A percentile compares a stretch with the other conserved stretches of the same genome.
phyloP scores from a whole-genome alignment of 176 grass and related monocot genomes.

The Aegilops sharonensis region DNA sequence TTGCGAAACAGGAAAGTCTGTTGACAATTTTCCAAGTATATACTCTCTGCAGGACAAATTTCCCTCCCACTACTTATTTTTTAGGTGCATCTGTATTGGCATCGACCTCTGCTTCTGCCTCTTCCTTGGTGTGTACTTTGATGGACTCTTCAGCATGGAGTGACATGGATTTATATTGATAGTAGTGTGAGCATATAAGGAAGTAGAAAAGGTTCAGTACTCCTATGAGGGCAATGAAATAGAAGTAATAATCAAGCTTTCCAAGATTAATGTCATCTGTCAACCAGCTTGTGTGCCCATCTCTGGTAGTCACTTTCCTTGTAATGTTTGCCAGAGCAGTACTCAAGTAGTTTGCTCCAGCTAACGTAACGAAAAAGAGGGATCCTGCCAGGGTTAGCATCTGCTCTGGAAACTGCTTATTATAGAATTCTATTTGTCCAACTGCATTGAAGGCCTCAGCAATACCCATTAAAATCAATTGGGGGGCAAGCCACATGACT shows the following conservation, averaged over 20 bases:
- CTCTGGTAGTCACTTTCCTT: constrained; percentile 42
- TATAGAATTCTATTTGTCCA: constrained; percentile 85
- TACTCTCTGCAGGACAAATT: constrained; percentile 14
- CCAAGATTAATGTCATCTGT: constrained; percentile 61
- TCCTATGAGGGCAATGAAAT: constrained; percentile 53
- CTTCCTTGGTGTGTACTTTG: constrained; percentile 16
- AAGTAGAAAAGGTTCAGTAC: constrained; percentile 60
- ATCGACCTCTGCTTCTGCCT: constrained; percentile 20
- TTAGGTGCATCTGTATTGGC: background rate
- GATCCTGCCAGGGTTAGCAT: constrained; percentile 67
- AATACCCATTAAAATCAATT: constrained; percentile 67
- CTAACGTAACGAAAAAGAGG: constrained; percentile 50
- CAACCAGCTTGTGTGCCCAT: constrained; percentile 49
- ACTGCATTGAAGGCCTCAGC: constrained; percentile 64
- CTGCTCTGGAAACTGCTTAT: constrained; percentile 81
- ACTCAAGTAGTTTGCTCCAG: constrained; percentile 68
- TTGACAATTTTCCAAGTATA: constrained; percentile 12
- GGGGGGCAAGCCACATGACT: constrained; percentile 69
- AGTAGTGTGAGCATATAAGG: constrained; percentile 62
- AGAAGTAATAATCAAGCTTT: constrained; percentile 68
- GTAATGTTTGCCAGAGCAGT: constrained; percentile 43
- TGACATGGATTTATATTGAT: constrained; percentile 65
- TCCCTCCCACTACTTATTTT: constrained; percentile 15
- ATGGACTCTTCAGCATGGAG: constrained; percentile 20
- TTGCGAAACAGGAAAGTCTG: constrained; percentile 2